Evolutionary conservation across 2,329 filamentous ascomycete genomes (phyloP), one percentile per base, ranked within the genome.

Genomic region (Elsinoe batatas): DNA sequence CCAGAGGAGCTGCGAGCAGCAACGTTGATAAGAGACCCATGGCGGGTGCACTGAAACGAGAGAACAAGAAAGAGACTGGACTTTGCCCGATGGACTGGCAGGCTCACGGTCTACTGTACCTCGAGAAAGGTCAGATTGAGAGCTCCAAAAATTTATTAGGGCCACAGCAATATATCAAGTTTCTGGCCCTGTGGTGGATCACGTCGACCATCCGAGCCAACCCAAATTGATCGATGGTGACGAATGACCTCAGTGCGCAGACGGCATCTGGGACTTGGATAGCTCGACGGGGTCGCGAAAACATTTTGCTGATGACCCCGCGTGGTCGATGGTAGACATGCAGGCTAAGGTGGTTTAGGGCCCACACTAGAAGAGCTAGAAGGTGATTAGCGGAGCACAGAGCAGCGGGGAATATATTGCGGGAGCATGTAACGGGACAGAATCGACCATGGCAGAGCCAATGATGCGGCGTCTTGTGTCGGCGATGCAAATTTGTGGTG

Each of bases 1-100:
- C 64, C 40, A 66, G 64, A 49, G 67, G 57, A 33, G 61, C 64
- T 53, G 65, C 65, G 53, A 67, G 58, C 33, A 68, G 60, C 37
- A 60, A 53, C 7, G 53, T 20, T 33, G 36, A 42, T 3, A 42
- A 13, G n/a, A 54, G 26, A 42, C 36, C 51, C 51, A 54, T 54
- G 15, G 26, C 38, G 32, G 47, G 32, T 12, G 18, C 4, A 12
- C 7, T 11, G 18, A 11, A 20, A 50, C 6, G 26, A 51, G 33
- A 38, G 32, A 20, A 36, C 33, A 51, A 38, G 33, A 38, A 30
- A 36, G 32, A 26, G 15, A 15, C 17, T 32, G 32, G 12, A 15
- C 32, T 35, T 22, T 18, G 44, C 44, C 44, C 17, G 17, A 20
- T 22, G 47, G 11, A 15, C 33, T 51, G 47, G 13, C 33, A 12